Base-by-base conservation (phyloP, 768 basidiomycete species). In the Coprinopsis marcescibilis region DNA sequence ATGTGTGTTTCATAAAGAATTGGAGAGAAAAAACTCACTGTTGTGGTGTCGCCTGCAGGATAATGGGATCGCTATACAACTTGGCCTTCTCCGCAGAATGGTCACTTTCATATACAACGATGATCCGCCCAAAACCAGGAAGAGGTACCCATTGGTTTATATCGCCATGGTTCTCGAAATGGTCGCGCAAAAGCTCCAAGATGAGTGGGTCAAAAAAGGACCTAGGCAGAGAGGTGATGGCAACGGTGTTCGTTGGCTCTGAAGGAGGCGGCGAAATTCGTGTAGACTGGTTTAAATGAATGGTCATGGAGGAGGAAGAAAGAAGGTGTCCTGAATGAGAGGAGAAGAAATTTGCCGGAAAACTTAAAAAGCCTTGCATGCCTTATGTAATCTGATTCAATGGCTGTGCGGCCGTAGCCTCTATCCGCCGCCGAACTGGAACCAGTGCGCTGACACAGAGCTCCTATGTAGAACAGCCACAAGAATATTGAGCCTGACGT, bases 111-210 rank as follows among this genome's bases (percentile, higher is more conserved):
- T 83, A 97, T 1, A 96, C 89, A 17, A 95, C 65, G 46, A 97
- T 78, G 25, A 92, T 83, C 23, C 94, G 76, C 1, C 80, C 77
- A 57, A 97, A 91, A 4, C 80, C 82, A 15, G 76, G 78, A 4
- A 98, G 65, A 3, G 92, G 91, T 1, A 87, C 89, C 93, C 94
- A 99, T 55, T 84, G 77, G 57, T 87, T 82, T n/a, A 99, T 80
- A 20, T 74, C 67, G 14, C 96, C 95, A 55, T 85, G 93, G 2
- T 72, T 58, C 2, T 69, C 70, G 60, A 98, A 97, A 59, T 94
- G 84, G 17, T 72, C 65, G 33, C 69, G 74, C 19, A 97, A 70
- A 14, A 85, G 76, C 10, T 75, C 65, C 19, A 92, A 72, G 50
- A 87, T 74, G 0, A 73, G 56, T 4, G 84, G 81, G 27, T 83